Base-by-base conservation (phyloP, 768 basidiomycete genomes). In the Termitomyces sp. region DNA sequence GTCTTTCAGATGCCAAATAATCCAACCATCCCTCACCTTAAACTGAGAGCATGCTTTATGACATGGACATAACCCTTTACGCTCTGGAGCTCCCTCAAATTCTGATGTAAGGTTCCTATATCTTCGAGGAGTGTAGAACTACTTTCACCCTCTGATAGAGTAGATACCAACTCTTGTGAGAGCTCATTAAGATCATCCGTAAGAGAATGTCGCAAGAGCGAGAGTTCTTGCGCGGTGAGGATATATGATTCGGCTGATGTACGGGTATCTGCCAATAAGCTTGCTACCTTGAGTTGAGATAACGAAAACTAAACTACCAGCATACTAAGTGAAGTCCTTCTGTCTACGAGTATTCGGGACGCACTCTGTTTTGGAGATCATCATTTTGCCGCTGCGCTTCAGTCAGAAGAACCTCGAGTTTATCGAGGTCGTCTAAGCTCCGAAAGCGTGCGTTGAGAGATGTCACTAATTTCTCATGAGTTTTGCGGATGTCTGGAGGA, bases 11-110 rank as follows among this genome's bases (percentile, higher is more conserved):
- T 22, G 3, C 8, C 4, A 38, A 57, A 18, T 13, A 32, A 14
- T 14, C 33, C 9, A 38, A 18, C 54, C 35, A 10, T 52, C 2
- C 56, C 80, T 61, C 61, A 92, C 94, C 92, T 89, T 35, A 92
- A 77, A 38, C 77, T 73, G 61, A 95, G 72, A 6, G 84, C 85
- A 66, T 80, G 82, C 61, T 92, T 82, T 46, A 94, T 75, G 14
- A 94, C 75, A 51, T 83, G 82, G 10, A 90, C 85, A 71, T 96
- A 97, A 26, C 79, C 77, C 64, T 84, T 84, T 22, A 94, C 84
- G 58, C 81, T 82, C 64, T 90, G 80, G 40, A 97, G 77, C 65
- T 93, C 87, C 68, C 84, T 86, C 64, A 96, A 65, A 65, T 82
- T 84, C 47, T 85, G 77, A 65, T 95, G 92, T 61, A 95, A 71